Evolutionary conservation across 495 filamentous ascomycete genomes (phyloP), one percentile per base, ranked within the genome.

Genomic region (Aspergillus coremiiformis): DNA sequence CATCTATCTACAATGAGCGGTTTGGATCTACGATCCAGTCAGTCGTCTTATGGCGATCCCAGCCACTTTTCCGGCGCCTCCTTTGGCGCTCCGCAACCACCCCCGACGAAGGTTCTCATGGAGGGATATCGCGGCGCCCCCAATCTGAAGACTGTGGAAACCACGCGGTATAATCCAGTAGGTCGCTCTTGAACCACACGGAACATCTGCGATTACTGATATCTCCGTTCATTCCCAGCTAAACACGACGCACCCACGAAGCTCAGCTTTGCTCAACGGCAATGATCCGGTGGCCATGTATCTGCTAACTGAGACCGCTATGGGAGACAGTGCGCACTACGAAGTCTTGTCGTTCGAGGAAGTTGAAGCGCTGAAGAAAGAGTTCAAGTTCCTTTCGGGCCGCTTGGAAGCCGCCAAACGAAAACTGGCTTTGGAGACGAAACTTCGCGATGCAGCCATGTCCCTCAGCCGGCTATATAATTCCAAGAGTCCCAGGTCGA

Each of bases 271-370:
- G 11, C 64, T 76, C 21, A 72, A 78, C 53, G 56, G 68, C 44
- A 71, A 69, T 51, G 83, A 86, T 58, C 79, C 78, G 9, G 78
- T 86, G 19, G 72, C 76, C 9, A 79, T 95, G 68, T 95, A 97
- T 67, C 74, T 98, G 14, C 76, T 98, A 48, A 91, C 92, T 56
- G 92, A 96, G 69, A 96, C 89, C 23, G 93, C 93, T 9, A 82
- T 96, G 54, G 80, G 81, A 37, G 93, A 98, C 67, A 92, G 89
- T 66, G 81, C 81, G 58, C 69, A 81, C 52, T 97, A 81, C 65
- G 85, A 93, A 62, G 80, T 98, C 10, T 72, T 97, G 15, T 90
- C 91, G 0, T 83, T 89, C 39, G 90, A 94, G 60, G 90, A 96
- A 63, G 84, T 96, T 19, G 93, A 98, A 47, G 78, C 80, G 6